Evolutionary conservation across 2,329 filamentous ascomycete genomes (phyloP).

Genomic region (Davidsoniella eucalypti): DNA sequence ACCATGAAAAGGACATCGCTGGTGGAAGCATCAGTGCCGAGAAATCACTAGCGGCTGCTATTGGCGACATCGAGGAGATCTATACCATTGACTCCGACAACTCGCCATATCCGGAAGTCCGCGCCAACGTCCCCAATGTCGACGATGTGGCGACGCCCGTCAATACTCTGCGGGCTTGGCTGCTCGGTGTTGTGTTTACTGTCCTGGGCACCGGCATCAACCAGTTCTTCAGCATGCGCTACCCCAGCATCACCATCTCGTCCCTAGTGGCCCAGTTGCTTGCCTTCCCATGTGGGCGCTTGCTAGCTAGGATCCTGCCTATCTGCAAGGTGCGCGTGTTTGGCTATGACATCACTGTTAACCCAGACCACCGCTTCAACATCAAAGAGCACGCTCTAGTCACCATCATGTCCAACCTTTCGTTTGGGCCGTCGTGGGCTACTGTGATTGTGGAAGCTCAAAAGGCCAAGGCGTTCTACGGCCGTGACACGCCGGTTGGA

Average conservation of each 20-base stretch:
- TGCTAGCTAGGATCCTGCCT: slow-evolving; percentile 20
- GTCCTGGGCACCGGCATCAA: slow-evolving; percentile 41
- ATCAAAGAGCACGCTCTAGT: slow-evolving; percentile 33
- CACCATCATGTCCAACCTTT: slow-evolving; percentile 26
- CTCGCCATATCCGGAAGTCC: slow-evolving; percentile 37
- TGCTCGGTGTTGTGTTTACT: slow-evolving; percentile 38
- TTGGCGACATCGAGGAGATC: slow-evolving; percentile 3
- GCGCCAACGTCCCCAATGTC: slow-evolving; percentile 20
- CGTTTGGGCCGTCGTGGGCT: slow-evolving; percentile 20
- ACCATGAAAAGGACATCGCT: background rate
- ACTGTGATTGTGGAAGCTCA: slow-evolving; percentile 31
- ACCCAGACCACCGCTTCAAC: slow-evolving; percentile 26
- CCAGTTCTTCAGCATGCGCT: slow-evolving; percentile 32
- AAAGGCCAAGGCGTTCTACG: slow-evolving; percentile 32
- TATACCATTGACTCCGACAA: slow-evolving; percentile 23
- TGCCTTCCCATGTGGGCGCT: slow-evolving; percentile 29
- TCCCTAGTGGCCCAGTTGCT: slow-evolving; percentile 40
- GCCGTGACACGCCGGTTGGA: slow-evolving; percentile 35
- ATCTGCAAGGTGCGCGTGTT: slow-evolving; percentile 18
- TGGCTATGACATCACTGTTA: slow-evolving; percentile 20
- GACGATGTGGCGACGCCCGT: slow-evolving; percentile 33
- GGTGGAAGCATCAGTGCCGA: background rate
- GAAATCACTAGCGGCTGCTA: background rate
- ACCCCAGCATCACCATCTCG: slow-evolving; percentile 33
- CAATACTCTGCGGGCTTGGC: slow-evolving; percentile 44